A percentile compares a stretch with the other conserved stretches of the same genome.
Evolutionary conservation across 306 rosid genomes (phyloP).

Genomic region (Acacia acuminata): DNA sequence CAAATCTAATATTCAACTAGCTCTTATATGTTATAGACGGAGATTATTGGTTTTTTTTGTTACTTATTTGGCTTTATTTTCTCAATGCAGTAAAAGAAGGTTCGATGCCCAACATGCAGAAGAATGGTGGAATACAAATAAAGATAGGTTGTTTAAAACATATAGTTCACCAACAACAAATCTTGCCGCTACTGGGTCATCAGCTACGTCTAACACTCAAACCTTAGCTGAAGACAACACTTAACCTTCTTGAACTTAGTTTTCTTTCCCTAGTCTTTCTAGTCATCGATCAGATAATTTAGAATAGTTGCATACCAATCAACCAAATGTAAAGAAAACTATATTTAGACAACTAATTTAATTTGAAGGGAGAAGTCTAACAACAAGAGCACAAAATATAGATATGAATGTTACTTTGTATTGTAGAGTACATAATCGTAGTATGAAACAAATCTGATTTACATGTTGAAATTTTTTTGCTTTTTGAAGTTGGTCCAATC

Average conservation of each 20-base stretch:
- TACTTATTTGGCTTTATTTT: neutral
- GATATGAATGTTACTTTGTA: neutral
- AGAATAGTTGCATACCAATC: neutral
- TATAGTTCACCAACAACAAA: constrained; percentile 26
- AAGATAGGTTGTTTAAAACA: constrained; percentile 52
- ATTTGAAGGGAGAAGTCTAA: neutral
- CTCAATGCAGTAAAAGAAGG: constrained; percentile 49
- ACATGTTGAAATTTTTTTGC: neutral
- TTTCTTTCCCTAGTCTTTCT: constrained; percentile 9
- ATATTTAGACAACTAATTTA: neutral
- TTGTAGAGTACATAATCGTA: neutral
- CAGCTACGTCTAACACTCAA: constrained; percentile 7
- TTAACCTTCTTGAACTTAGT: constrained; percentile 31
- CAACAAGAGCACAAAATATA: neutral
- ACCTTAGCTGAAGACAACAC: constrained; percentile 25
- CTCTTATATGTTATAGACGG: too few relatives aligned
- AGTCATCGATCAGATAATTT: neutral
- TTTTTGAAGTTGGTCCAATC: too few relatives aligned
- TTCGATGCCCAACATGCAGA: constrained; percentile 56
- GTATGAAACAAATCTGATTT: neutral
- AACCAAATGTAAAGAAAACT: neutral
- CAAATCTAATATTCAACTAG: too few relatives aligned
- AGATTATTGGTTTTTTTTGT: neutral
- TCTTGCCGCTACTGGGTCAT: constrained; percentile 15
- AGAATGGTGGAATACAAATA: constrained; percentile 70